Base-by-base conservation (phyloP, 192 early-diverging fungal species). In the Pilobolus umbonatus region DNA sequence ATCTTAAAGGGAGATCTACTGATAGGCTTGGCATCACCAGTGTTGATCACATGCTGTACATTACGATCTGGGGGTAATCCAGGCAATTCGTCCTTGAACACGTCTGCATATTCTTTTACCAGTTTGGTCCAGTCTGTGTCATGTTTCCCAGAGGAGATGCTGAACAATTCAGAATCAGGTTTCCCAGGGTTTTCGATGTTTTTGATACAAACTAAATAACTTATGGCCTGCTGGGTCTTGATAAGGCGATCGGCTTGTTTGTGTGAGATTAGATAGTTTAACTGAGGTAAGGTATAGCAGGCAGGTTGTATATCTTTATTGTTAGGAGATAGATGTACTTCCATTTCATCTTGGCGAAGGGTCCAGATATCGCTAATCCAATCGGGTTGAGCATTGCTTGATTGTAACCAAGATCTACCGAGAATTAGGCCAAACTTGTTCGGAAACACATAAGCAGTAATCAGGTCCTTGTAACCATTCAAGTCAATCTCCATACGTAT, bases 31-130 rank as follows among this genome's bases (percentile, higher is more conserved):
- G 28, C 44, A 7, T 65, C 57, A 0, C 62, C 70, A 1, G 61
- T 72, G 7, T 67, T 44, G 9, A 67, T 72, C 0, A 45, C 14
- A 49, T 67, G 62, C 0, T 51, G 44, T 8, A 52, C 38, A 1
- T 51, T 57, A 24, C 68, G 14, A 14, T 66, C 61, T 0, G 70
- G 64, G 0, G 64, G 70, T 7, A 67, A 35, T 0, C 63, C 59
- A 7, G 68, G 68, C 0, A 61, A 26, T 19, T 52, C 38, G 43
- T 32, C 6, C 3, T 60, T 55, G 39, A 71, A 71, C 0, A 65
- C 43, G 31, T 65, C 63, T 3, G 36, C 25, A 38, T 55, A 65
- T 56, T 65, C 67, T 24, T 47, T 12, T 1, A 54, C 32, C 1
- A 54, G 17, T 24, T 24, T 12, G 12, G 0, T 0, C 47, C 52